phyloP scores from a whole-genome alignment of 1,284 basidiomycete genomes.

The Somion occarium region DNA sequence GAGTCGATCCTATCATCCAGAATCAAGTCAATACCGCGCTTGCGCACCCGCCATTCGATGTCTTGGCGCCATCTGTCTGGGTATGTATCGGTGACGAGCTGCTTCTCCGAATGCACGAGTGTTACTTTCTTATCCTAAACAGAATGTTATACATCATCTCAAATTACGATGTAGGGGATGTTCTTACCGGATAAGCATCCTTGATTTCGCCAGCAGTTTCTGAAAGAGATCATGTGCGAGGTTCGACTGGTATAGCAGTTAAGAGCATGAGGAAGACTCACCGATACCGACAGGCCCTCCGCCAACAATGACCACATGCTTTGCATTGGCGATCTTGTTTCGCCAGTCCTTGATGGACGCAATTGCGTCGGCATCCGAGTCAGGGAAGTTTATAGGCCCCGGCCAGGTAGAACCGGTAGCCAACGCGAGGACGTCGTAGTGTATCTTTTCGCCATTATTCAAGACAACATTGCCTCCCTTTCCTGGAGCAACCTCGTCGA shows the following conservation, averaged over 20 bases:
- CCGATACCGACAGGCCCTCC: constrained; percentile 62
- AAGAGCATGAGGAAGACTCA: constrained; percentile 26
- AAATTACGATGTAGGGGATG: not conserved
- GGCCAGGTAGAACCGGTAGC: constrained; percentile 55
- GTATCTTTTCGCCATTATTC: constrained; percentile 41
- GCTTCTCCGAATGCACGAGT: constrained; percentile 50
- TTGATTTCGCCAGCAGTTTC: constrained; percentile 58
- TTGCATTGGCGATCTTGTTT: constrained; percentile 40
- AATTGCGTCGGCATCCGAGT: constrained; percentile 33
- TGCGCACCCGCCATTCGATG: constrained; percentile 36
- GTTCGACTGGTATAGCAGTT: not conserved
- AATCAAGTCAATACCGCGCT: constrained; percentile 45
- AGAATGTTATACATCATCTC: not conserved
- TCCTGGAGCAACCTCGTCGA: constrained; percentile 34
- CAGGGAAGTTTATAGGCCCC: constrained; percentile 43
- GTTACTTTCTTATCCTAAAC: constrained; percentile 55
- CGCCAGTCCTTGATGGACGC: constrained; percentile 40
- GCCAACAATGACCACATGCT: constrained; percentile 51
- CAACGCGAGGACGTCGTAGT: constrained; percentile 51
- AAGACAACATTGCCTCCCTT: constrained; percentile 42
- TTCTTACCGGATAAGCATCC: constrained; percentile 39
- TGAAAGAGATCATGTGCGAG: constrained; percentile 18
- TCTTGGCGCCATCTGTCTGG: constrained; percentile 50
- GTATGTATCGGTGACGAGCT: constrained; percentile 56
- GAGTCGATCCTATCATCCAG: constrained; percentile 53